Conservation (phyloP, 1,284 basidiomycete genomes). For the Malassezia brasiliensis region DNA sequence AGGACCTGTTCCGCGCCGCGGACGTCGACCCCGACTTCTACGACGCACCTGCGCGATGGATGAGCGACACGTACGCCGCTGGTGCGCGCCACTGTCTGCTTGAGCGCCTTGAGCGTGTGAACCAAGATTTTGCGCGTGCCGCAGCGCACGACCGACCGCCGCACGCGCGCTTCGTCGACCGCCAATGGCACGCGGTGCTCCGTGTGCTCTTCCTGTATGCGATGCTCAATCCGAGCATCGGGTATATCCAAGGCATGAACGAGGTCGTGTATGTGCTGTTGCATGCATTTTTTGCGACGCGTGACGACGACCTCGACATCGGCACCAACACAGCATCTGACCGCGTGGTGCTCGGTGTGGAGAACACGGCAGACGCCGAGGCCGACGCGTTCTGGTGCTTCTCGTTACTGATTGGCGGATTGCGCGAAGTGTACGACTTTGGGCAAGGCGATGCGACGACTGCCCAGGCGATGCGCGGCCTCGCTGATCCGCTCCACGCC, state of each 20-base stretch:
- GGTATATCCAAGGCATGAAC: slow-evolving; percentile 46
- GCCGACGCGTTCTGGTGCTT: slow-evolving; percentile 48
- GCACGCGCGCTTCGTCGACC: slow-evolving; percentile 11
- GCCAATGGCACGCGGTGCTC: slow-evolving; percentile 40
- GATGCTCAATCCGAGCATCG: slow-evolving; percentile 40
- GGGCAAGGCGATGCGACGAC: slow-evolving; percentile 10
- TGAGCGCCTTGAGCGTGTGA: slow-evolving; percentile 22
- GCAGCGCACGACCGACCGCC: not conserved
- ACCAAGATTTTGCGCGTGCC: slow-evolving; percentile 14
- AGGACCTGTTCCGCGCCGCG: slow-evolving; percentile 29
- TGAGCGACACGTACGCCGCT: not conserved
- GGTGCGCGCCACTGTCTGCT: slow-evolving; percentile 21
- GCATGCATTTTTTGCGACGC: slow-evolving; percentile 27
- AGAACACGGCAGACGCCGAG: slow-evolving; percentile 22
- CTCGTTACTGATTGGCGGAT: slow-evolving; percentile 34
- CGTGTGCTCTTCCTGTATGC: slow-evolving; percentile 44
- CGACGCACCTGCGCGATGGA: not conserved
- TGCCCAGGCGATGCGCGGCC: slow-evolving; percentile 7
- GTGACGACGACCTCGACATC: slow-evolving; percentile 5
- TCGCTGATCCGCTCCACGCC: not conserved
- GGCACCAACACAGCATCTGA: slow-evolving; percentile 3
- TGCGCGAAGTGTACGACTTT: slow-evolving; percentile 45
- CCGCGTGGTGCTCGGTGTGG: not conserved
- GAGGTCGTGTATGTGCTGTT: slow-evolving; percentile 41
- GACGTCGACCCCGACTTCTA: not conserved